phyloP scores from a whole-genome alignment of 306 rosid species.

The Crotalaria pallida region DNA sequence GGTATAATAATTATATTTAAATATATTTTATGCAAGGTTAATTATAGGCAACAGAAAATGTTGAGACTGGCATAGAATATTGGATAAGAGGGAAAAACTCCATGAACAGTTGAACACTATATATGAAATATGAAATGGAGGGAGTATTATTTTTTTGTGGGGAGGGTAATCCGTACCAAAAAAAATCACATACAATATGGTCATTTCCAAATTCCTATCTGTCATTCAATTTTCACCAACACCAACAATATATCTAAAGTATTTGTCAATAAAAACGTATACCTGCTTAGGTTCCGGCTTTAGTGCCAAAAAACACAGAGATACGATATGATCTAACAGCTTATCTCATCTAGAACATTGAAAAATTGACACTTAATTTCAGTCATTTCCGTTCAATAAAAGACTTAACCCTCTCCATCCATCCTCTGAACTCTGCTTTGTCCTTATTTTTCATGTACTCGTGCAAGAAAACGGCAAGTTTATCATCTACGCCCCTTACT shows the following conservation, averaged over 20 bases:
- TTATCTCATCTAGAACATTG: constrained; percentile 10
- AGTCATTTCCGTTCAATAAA: constrained; percentile 55
- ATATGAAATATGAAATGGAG: too few species aligned
- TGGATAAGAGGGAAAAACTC: too few species aligned
- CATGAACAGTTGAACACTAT: too few species aligned
- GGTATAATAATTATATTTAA: neutral
- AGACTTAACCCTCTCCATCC: constrained; percentile 72
- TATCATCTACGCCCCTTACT: constrained; percentile 60
- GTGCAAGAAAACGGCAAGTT: constrained; percentile 69
- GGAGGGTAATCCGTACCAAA: neutral
- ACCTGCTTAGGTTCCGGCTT: neutral
- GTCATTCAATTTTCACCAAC: neutral
- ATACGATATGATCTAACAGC: constrained; percentile 6
- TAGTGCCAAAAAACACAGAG: constrained; percentile 8
- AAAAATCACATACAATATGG: constrained; percentile 7
- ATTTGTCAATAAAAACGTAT: neutral
- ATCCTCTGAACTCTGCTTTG: constrained; percentile 60
- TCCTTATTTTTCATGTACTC: constrained; percentile 72
- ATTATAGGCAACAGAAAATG: too few species aligned
- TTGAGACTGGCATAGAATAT: too few species aligned
- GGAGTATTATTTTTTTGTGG: neutral
- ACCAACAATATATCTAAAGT: constrained; percentile 1
- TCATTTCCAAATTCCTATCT: neutral
- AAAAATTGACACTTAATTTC: constrained; percentile 19
- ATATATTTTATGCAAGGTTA: neutral